These are phyloP conservation scores for Tilletia horrida DNA, from an alignment of 1,284 basidiomycete genomes.

Conservation along the genomic window DNA sequence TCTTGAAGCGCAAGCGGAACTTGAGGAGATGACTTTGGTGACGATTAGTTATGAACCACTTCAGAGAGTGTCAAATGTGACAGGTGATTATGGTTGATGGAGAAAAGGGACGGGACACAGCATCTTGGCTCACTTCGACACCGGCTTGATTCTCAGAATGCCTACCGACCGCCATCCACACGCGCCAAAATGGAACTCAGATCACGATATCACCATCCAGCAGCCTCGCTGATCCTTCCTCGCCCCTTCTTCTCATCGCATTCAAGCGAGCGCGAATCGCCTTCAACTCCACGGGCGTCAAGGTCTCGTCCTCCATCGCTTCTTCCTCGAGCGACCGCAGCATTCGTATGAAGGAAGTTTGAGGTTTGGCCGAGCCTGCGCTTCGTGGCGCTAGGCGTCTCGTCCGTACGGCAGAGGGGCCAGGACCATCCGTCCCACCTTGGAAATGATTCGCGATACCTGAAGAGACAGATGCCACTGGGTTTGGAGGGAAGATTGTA, in stretches of 20 bases:
- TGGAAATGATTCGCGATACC: background rate
- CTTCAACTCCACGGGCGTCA: conserved; percentile 18
- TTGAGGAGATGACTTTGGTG: no score
- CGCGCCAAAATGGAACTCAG: no score
- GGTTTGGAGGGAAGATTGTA: background rate
- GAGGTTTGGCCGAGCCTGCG: conserved; percentile 12
- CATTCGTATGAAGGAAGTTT: conserved; percentile 15
- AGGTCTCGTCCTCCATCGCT: conserved; percentile 27
- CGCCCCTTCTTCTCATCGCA: conserved; percentile 29
- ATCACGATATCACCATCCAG: background rate
- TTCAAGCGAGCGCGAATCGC: conserved; percentile 12
- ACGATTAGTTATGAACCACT: no score
- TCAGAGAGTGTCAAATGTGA: no score
- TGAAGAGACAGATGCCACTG: background rate
- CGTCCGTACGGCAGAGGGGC: background rate
- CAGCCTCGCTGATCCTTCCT: background rate
- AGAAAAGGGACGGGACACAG: no score
- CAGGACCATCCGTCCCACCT: no score
- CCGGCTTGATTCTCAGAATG: no score
- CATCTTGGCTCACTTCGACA: no score
- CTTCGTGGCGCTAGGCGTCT: conserved; percentile 7
- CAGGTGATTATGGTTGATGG: no score
- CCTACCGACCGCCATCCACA: no score
- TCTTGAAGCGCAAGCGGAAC: no score
- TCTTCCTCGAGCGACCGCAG: conserved; percentile 29